Evolutionary conservation across 78 protist species (phyloP), one percentile per base, ranked within the genome.

Genomic region (Dictyostelium intermedium): DNA sequence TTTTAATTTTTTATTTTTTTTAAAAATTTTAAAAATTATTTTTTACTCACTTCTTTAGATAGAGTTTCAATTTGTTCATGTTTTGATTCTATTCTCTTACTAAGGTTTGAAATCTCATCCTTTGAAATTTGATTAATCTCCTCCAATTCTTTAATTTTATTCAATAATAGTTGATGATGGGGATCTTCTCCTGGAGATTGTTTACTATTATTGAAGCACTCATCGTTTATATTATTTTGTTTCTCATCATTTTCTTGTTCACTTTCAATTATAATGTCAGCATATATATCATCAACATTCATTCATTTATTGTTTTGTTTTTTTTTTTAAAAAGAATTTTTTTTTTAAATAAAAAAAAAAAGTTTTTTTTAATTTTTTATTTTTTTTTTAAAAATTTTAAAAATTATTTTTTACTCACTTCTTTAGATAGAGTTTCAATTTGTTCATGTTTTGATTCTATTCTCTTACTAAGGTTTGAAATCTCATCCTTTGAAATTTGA

Each of bases 201-300:
- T 50, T 50, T 50, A 16, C 61, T n/a, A 39, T 2, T 39, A 39
- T 39, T 39, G 43, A 39, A 4, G 4, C 43, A 5, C 4, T 39
- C 43, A 39, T 39, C 43, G 2, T 39, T 39, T 39, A 30, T 69
- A 9, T 69, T n/a, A 30, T 66, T 23, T 72, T 34, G 41, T 30
- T 72, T 30, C 1, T 23, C 14, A 34, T 72, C 37, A 72, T 77
- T 25, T 77, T 39, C 83, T 77, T 77, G 50, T 41, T 77, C 83
- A 9, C 9, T 77, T 20, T 63, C 73, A 63, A 39, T 34, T 41
- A 32, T 41, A 37, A 77, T 77, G 41, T 77, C 83, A 10, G 50
- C 60, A 77, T 77, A 77, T n/a, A 77, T 25, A 41, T 77, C 83
- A 43, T 77, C 83, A 9, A 73, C 14, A 73, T 73, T 73, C 80